These are phyloP conservation scores for Perkinsus marinus DNA, from an alignment of 169 alveolate genomes.

Conservation along the genomic window DNA sequence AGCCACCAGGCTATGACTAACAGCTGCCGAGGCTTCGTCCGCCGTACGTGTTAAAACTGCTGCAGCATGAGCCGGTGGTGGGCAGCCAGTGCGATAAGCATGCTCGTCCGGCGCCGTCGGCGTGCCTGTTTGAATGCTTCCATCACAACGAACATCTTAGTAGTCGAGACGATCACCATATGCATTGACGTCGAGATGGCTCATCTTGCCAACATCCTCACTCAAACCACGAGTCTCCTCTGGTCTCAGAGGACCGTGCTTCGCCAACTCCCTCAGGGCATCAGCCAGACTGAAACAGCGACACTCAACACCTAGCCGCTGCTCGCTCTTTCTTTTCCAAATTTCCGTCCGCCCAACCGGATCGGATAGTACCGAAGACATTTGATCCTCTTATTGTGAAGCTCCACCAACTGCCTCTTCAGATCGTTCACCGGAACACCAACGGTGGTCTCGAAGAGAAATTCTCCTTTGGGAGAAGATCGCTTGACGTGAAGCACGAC, in stretches of 20 bases:
- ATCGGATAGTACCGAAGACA: constrained; percentile 31
- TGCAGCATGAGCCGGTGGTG: constrained; percentile 70
- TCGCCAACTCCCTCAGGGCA: constrained; percentile 67
- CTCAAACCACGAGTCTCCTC: constrained; percentile 83
- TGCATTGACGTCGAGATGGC: neutral
- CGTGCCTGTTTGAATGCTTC: constrained; percentile 32
- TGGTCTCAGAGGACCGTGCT: constrained; percentile 80
- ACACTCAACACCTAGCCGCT: no score
- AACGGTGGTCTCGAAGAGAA: constrained; percentile 63
- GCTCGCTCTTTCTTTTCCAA: no score
- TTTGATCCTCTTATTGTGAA: constrained; percentile 61
- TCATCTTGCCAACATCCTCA: constrained; percentile 54
- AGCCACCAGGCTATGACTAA: constrained; percentile 26
- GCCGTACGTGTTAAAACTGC: constrained; percentile 61
- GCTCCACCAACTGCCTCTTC: constrained; percentile 38
- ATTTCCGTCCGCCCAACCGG: no score
- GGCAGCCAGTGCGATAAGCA: constrained; percentile 79
- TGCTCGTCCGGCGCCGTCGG: constrained; percentile 74
- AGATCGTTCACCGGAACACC: constrained; percentile 46
- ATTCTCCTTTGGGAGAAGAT: constrained; percentile 66
- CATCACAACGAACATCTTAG: neutral
- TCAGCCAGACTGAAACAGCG: constrained; percentile 33
- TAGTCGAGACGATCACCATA: neutral
- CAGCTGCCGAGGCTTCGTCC: constrained; percentile 56
- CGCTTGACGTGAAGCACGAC: constrained; percentile 77